Conservation (phyloP, 352 stramenopile genomes). For the Sclerospora graminicola region DNA sequence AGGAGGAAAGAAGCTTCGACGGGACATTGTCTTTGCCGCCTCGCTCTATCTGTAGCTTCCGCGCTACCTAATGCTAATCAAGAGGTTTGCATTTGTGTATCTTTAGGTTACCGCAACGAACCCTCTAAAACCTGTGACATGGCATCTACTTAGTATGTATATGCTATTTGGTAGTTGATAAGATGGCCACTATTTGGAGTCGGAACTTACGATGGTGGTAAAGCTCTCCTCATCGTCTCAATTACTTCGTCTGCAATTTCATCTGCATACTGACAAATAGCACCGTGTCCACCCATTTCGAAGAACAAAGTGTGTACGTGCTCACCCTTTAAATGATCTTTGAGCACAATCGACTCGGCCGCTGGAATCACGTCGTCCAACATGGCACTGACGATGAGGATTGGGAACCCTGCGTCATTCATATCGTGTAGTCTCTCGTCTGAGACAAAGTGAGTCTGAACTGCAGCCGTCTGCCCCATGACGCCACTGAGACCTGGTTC, state of each 20-base stretch:
- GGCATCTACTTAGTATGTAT: no score
- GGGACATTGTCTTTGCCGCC: conserved; percentile 99
- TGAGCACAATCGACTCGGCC: conserved; percentile 26
- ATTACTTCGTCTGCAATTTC: conserved; percentile 25
- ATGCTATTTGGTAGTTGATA: neutral
- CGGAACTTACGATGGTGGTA: conserved; percentile 7
- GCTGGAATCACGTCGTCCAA: conserved; percentile 38
- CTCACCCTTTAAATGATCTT: conserved; percentile 22
- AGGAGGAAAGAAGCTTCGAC: conserved; percentile 94
- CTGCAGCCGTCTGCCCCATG: conserved; percentile 24
- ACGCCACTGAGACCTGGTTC: conserved; percentile 17
- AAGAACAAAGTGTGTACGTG: conserved; percentile 40
- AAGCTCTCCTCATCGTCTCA: conserved; percentile 17
- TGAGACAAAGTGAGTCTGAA: conserved; percentile 38
- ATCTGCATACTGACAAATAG: conserved; percentile 37
- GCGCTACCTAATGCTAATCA: neutral
- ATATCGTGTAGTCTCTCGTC: conserved; percentile 35
- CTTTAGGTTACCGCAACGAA: no score
- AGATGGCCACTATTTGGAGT: no score
- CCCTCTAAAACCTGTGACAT: no score
- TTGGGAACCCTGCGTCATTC: conserved; percentile 28
- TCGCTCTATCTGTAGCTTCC: conserved; percentile 92
- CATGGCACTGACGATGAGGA: conserved; percentile 38
- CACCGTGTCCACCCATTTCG: conserved; percentile 31
- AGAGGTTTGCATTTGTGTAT: no score